phyloP scores from a whole-genome alignment of 257 asterid species.

The Forsythia suspensa region DNA sequence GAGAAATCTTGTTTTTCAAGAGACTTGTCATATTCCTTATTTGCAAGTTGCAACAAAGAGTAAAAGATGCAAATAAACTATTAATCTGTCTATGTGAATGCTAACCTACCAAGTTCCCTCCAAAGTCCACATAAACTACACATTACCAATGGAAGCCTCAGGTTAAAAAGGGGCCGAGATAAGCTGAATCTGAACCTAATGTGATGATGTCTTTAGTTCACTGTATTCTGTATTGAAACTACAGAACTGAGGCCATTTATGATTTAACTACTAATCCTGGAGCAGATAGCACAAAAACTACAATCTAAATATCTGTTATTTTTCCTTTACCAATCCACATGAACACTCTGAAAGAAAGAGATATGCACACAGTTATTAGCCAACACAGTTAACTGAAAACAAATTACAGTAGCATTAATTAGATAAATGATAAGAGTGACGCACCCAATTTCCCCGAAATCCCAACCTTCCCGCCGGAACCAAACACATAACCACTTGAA shows the following conservation, averaged over 20 bases:
- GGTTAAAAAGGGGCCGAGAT: neutral
- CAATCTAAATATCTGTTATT: neutral
- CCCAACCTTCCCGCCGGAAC: constrained; percentile 59
- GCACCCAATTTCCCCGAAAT: constrained; percentile 57
- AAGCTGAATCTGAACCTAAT: neutral
- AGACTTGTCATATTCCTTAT: too few species aligned
- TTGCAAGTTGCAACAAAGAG: too few species aligned
- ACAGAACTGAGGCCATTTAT: neutral
- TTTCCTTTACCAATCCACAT: neutral
- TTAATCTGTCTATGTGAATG: too few species aligned
- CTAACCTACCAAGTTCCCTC: too few species aligned
- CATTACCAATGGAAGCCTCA: neutral
- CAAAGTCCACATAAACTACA: too few species aligned
- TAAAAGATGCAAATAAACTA: too few species aligned
- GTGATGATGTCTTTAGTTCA: neutral
- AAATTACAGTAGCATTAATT: neutral
- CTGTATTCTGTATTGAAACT: neutral
- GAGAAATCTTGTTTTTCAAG: too few species aligned
- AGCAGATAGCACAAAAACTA: neutral
- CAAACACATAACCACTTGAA: constrained; percentile 13
- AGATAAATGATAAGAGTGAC: constrained; percentile 14
- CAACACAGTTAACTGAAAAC: neutral
- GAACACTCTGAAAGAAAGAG: neutral
- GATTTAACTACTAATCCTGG: neutral
- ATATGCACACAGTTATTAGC: neutral